Base-by-base conservation (phyloP, 768 basidiomycete genomes). In the Clitopilus hobsonii region DNA sequence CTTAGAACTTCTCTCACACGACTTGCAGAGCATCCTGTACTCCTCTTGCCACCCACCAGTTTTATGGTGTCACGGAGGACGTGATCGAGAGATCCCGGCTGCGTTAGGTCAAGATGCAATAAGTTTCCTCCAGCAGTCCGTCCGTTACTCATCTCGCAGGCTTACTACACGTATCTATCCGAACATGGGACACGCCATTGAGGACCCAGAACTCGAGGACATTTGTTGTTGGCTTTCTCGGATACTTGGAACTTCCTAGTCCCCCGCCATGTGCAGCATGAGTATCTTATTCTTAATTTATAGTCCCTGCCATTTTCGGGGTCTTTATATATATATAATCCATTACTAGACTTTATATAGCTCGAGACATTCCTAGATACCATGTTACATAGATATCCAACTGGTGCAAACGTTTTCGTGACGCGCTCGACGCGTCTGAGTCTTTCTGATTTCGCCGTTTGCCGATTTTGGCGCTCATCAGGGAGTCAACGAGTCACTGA, bases 61-160 rank as follows among this genome's bases (percentile, higher is more conserved):
- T 4, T 65, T 79, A 38, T 78, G 75, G 71, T 73, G 71, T 11
- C 74, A 78, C 52, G 77, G 77, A 18, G 62, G 41, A 27, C 61
- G 62, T 5, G 77, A 79, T 54, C 29, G 23, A 0, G 70, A 73
- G 25, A 72, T 79, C 25, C 75, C 77, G 6, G 54, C 69, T 3
- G 59, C 64, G 6, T 64, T 66, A 52, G 74, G 64, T 1, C 60
- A 71, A 49, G 69, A 73, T 32, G 65, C 66, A 4, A 60, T 67
- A 11, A 32, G 59, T 3, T 77, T 73, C 55, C 56, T 78, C 20
- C 60, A 65, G 7, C 56, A 65, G 16, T 55, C 56, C n/a, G 53
- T 72, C 22, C 57, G 60, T 14, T 60, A 71, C 24, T 56, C 63
- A 11, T 52, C 55, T 25, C 25, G 57, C 24, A 51, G 55, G 57